A percentile compares a stretch with the other conserved stretches of the same genome.
phyloP scores from a whole-genome alignment of 805 yeast species.

The Ascoidea tarda region DNA sequence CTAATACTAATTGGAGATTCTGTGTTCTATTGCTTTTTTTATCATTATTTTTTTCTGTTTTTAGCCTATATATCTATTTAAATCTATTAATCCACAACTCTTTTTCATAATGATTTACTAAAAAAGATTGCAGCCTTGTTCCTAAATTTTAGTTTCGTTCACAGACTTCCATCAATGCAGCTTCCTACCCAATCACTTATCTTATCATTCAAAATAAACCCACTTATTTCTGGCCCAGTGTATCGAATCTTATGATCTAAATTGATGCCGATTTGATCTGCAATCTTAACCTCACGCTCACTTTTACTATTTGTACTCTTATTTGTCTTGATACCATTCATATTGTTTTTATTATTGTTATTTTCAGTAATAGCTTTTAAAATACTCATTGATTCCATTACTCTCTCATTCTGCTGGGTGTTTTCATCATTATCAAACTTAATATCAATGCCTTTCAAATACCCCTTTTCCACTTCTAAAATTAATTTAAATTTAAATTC shows the following conservation, averaged over 20 bases:
- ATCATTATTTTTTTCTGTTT: too few species aligned
- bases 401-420: conserved; percentile 3
- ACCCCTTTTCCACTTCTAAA: neutral
- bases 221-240: conserved; percentile 29
- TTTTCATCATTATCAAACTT: neutral
- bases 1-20: too few species aligned
- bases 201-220: conserved; percentile 27
- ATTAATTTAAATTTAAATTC: too few species aligned
- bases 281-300: conserved; percentile 20
- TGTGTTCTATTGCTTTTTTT: too few species aligned
- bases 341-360: conserved; percentile 30
- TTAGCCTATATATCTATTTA: too few species aligned
- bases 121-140: too few species aligned
- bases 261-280: conserved; percentile 16
- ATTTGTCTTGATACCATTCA: conserved; percentile 14
- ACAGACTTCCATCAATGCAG: conserved; percentile 28
- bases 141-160: too few species aligned
- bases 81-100: too few species aligned
- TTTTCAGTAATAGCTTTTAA: conserved; percentile 22
- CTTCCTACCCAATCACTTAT: conserved; percentile 31
- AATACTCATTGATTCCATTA: conserved; percentile 6
- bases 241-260: conserved; percentile 20
- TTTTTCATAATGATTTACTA: too few species aligned
- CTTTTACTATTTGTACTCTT: conserved; percentile 9
- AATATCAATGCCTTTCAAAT: neutral